Conservation (phyloP, 1,139 yeast species). For the Pichia sp. region DNA sequence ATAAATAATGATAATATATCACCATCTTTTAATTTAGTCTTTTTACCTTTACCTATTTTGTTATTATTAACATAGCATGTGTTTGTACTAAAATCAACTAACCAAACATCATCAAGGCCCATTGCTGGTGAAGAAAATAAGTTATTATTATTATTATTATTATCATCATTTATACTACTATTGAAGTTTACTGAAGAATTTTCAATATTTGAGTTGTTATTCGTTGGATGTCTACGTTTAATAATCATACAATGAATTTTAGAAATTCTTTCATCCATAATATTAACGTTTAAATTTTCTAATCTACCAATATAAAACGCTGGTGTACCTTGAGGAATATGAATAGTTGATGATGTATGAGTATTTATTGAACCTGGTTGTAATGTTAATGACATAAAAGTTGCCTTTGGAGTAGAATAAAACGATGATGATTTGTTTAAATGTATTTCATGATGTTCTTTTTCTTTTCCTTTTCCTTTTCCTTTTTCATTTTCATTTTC, state of each 20-base stretch:
- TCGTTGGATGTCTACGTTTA: conserved; percentile 53
- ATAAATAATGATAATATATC: conserved; percentile 62
- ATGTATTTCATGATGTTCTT: too few species aligned
- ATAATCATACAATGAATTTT: conserved; percentile 72
- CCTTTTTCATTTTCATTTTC: too few species aligned
- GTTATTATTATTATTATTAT: conserved; percentile 27
- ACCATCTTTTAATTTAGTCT: conserved; percentile 54
- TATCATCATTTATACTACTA: background rate
- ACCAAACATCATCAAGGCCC: conserved; percentile 70
- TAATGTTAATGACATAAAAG: conserved; percentile 13
- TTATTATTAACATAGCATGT: conserved; percentile 65
- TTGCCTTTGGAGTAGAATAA: conserved; percentile 7
- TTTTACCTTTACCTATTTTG: conserved; percentile 55
- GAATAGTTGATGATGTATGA: conserved; percentile 32
- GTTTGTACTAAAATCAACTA: conserved; percentile 73
- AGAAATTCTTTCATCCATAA: conserved; percentile 72
- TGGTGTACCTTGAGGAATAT: conserved; percentile 55
- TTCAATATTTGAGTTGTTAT: background rate
- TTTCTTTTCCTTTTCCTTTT: too few species aligned
- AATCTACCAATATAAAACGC: conserved; percentile 63
- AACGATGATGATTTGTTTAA: background rate
- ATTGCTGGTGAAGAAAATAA: conserved; percentile 59
- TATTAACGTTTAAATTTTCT: conserved; percentile 44
- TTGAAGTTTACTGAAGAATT: background rate
- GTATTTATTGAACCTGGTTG: background rate